Base-by-base conservation (phyloP, 768 basidiomycete species). In the Lepiota venenata region DNA sequence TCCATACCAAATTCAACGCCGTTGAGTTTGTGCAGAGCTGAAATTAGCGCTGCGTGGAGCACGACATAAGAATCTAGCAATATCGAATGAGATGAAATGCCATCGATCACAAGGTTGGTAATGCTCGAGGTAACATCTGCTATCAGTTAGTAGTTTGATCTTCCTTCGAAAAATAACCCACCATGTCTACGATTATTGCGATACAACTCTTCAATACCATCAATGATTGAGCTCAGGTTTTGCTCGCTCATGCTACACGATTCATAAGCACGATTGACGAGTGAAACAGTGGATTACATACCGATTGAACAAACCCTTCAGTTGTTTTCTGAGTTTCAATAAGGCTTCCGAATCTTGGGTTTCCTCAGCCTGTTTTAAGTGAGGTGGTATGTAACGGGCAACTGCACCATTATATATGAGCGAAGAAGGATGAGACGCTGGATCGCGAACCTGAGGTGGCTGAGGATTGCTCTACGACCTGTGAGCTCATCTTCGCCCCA, bases 301-400 rank as follows among this genome's bases (percentile, higher is more conserved):
- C 92, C 89, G 80, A 69, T 98, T 97, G 45, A 97, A 77, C 15
- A 93, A 69, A 64, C 93, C 95, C 70, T 97, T 94, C 25, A 92
- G 69, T 60, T 88, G 90, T 44, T 86, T 78, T 2, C 74, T 81
- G 35, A 97, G 74, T 67, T 88, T 90, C 11, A 74, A 57, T 21
- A 72, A 62, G 14, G 68, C 69, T 37, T 75, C 74, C 2, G 76
- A 71, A 16, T 67, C 64, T 56, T 62, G 59, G 20, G 59, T 56
- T 37, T 48, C 36, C 27, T 65, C 62, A 6, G 50, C 58, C 38
- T 78, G 76, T 29, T 91, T 80, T 2, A 93, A 70, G 61, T 90
- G 84, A 1, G 94, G 93, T 0, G 93, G 93, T n/a, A 94, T 68
- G 64, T 96, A 97, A 21, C 47, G 53, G 25, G 78, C 76, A 4